These are phyloP conservation scores for Candida taoyuanica DNA, from an alignment of 805 yeast species.

Conservation along the genomic window DNA sequence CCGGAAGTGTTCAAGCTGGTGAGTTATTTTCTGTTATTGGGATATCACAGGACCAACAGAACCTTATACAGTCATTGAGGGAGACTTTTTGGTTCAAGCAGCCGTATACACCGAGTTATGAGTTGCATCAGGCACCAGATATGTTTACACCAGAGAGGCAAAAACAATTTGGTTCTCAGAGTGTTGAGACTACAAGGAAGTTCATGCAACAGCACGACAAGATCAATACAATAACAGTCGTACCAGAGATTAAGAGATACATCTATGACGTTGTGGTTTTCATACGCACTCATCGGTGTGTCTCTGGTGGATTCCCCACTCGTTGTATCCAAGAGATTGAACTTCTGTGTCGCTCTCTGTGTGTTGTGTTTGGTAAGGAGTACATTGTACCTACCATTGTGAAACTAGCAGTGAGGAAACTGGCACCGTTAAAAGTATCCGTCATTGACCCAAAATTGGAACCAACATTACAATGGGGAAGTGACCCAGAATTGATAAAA, in stretches of 20 bases:
- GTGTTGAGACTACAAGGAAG: conserved; percentile 3
- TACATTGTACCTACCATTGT: conserved; percentile 53
- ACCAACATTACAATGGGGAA: conserved; percentile 51
- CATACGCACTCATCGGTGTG: conserved; percentile 51
- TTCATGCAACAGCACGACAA: neutral
- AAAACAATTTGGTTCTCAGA: neutral
- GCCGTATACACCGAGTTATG: conserved; percentile 18
- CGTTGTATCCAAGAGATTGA: conserved; percentile 40
- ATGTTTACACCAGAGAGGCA: neutral
- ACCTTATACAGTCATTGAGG: conserved; percentile 19
- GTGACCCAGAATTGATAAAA: conserved; percentile 40
- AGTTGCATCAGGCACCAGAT: conserved; percentile 1
- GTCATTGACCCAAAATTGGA: conserved; percentile 41
- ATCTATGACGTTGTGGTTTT: conserved; percentile 52
- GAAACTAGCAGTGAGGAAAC: conserved; percentile 42
- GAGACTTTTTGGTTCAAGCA: conserved; percentile 32
- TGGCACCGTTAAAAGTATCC: conserved; percentile 44
- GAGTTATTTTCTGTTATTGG: conserved; percentile 20
- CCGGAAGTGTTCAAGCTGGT: neutral
- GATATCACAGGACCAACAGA: conserved; percentile 18
- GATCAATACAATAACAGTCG: conserved; percentile 25
- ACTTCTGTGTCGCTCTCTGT: conserved; percentile 34
- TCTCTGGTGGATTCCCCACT: conserved; percentile 49
- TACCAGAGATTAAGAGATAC: conserved; percentile 48
- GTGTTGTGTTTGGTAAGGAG: conserved; percentile 35